Percentiles rank a stretch among this genome's conserved stretches.
Conservation (phyloP, 2,329 filamentous ascomycete species). For the Plectosphaerella sp. region DNA sequence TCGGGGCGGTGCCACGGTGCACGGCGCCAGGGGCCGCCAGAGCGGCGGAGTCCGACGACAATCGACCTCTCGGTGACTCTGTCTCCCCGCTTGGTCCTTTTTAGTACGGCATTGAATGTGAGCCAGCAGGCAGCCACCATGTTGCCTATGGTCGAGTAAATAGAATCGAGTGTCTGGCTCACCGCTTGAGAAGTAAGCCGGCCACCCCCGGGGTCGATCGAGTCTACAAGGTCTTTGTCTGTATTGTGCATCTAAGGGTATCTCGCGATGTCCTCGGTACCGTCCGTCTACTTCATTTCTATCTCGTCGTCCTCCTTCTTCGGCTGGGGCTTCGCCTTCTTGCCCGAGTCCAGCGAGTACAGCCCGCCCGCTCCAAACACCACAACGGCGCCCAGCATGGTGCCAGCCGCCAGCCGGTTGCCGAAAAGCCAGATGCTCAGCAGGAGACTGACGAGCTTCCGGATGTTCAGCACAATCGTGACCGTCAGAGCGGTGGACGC, state of each 20-base stretch:
- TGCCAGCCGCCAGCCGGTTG: conserved; percentile 71
- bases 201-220: not conserved
- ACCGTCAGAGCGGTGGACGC: conserved; percentile 89
- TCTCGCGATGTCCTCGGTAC: not conserved
- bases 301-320: not conserved
- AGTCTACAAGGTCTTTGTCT: not conserved
- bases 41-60: too few species aligned
- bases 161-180: too few species aligned
- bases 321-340: conserved; percentile 20
- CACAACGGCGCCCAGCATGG: conserved; percentile 73
- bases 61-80: too few species aligned
- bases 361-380: conserved; percentile 90
- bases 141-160: too few species aligned
- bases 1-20: too few species aligned
- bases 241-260: not conserved
- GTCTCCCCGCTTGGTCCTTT: too few species aligned
- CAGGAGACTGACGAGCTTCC: conserved; percentile 87
- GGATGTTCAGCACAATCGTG: conserved; percentile 91
- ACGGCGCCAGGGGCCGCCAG: too few species aligned
- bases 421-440: conserved; percentile 94
- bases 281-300: conserved; percentile 6
- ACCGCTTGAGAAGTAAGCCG: not conserved
- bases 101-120: too few species aligned
- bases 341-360: conserved; percentile 71
- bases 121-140: too few species aligned